These are phyloP conservation scores for Grosmannia penicillata DNA, from an alignment of 2,329 filamentous ascomycete species.

Conservation along the genomic window DNA sequence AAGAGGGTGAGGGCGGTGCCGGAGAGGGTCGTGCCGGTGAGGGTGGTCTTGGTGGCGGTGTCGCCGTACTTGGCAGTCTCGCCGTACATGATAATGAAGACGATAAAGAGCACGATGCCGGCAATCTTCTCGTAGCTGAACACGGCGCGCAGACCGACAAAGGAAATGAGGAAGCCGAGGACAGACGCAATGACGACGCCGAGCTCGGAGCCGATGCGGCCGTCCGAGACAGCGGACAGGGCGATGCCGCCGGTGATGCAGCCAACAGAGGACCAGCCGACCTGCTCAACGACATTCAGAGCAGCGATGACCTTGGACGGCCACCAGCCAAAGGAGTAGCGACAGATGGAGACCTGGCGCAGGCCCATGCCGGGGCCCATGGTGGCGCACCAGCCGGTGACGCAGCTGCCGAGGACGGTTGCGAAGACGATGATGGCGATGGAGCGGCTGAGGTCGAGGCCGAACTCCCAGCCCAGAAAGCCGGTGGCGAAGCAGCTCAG, in stretches of 20 bases:
- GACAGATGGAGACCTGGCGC: conserved; percentile 33
- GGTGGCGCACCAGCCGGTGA: conserved; percentile 33
- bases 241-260: conserved; percentile 35
- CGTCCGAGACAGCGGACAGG: conserved; percentile 28
- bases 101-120: conserved; percentile 30
- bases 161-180: conserved; percentile 32
- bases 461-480: conserved; percentile 33
- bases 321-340: conserved; percentile 36
- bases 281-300: conserved; percentile 33
- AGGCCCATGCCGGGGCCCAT: conserved; percentile 33
- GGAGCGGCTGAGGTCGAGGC: conserved; percentile 26
- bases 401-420: conserved; percentile 26
- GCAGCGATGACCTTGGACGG: conserved; percentile 33
- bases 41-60: conserved; percentile 18
- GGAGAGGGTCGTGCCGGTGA: conserved; percentile 21
- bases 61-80: conserved; percentile 27
- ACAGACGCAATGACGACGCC: conserved; percentile 37
- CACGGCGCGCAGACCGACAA: conserved; percentile 33
- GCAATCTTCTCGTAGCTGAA: conserved; percentile 35
- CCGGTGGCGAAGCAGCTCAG: conserved; percentile 34
- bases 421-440: conserved; percentile 30
- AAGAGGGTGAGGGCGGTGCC: conserved; percentile 27
- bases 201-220: conserved; percentile 29
- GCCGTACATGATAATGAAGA: conserved; percentile 34
- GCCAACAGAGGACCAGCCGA: conserved; percentile 35